phyloP scores from a whole-genome alignment of 225 moss, liverwort and hornwort species.

The Marchantia paleacea region DNA sequence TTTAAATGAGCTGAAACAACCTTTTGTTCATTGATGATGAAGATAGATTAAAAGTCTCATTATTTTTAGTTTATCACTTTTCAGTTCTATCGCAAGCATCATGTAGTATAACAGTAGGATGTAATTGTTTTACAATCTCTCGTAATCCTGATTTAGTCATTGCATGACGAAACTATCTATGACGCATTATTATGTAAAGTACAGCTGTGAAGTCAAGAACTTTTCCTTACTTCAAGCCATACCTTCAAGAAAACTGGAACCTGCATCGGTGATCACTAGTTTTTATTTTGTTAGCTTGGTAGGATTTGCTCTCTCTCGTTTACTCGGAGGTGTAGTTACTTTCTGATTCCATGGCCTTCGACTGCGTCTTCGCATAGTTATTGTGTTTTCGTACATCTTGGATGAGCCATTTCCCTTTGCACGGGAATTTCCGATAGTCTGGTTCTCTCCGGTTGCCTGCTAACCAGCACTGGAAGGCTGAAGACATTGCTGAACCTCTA shows the following conservation, averaged over 20 bases:
- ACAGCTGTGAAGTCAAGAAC: not conserved
- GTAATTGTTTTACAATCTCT: too few relatives aligned
- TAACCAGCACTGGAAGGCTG: not conserved
- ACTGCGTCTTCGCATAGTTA: not conserved
- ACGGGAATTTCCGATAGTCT: not conserved
- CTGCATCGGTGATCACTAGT: not conserved
- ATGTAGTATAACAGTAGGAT: too few relatives aligned
- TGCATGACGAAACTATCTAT: too few relatives aligned
- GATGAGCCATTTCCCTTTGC: not conserved
- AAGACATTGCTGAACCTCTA: not conserved
- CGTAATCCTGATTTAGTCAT: too few relatives aligned
- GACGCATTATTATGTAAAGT: too few relatives aligned
- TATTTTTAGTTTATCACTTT: too few relatives aligned
- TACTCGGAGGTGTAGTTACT: not conserved
- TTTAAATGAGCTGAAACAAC: not conserved
- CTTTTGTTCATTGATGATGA: not conserved
- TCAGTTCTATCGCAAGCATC: too few relatives aligned
- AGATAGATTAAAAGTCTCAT: too few relatives aligned
- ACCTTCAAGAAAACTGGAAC: not conserved
- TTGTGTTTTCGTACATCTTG: not conserved
- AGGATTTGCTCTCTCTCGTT: not conserved
- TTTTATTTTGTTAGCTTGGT: not conserved
- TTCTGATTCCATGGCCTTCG: not conserved
- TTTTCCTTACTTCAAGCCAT: not conserved
- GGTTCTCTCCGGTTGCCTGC: not conserved